Evolutionary conservation across 208 protist species (phyloP).

Genomic region (Wallacemonas sp.): DNA sequence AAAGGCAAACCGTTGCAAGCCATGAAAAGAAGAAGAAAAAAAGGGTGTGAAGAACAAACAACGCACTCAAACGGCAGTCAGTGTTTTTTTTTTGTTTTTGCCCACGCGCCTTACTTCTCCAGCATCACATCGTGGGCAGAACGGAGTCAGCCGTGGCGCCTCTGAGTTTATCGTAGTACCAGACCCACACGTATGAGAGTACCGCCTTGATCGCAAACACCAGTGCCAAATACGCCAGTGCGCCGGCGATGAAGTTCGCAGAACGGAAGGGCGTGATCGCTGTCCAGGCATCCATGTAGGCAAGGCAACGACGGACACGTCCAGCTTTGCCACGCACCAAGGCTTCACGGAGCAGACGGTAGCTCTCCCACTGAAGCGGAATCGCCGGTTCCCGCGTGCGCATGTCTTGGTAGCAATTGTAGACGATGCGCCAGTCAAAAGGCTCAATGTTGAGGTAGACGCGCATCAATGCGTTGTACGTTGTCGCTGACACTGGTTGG

Average conservation of each 20-base stretch:
- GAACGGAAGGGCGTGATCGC: constrained; percentile 59
- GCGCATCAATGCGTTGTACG: constrained; percentile 84
- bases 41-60: background rate
- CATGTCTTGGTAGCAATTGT: constrained; percentile 89
- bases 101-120: background rate
- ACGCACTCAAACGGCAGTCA: no score
- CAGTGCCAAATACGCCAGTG: constrained; percentile 41
- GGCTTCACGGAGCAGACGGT: constrained; percentile 67
- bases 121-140: background rate
- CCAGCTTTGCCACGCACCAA: constrained; percentile 59
- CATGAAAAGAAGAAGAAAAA: background rate
- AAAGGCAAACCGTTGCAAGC: no score
- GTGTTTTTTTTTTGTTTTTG: background rate
- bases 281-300: constrained; percentile 84
- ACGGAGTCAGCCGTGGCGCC: constrained; percentile 5
- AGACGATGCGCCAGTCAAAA: constrained; percentile 89
- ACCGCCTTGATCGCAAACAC: constrained; percentile 61
- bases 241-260: constrained; percentile 46
- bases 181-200: constrained; percentile 26
- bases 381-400: constrained; percentile 60
- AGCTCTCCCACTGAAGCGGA: constrained; percentile 80
- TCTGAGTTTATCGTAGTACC: constrained; percentile 34
- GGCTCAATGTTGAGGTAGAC: constrained; percentile 89
- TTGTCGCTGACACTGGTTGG: constrained; percentile 42
- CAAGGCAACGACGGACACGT: constrained; percentile 54